Evolutionary conservation across 129 eudicot genomes (phyloP), one percentile per base, ranked within the genome.

Genomic region (Arctium lappa): DNA sequence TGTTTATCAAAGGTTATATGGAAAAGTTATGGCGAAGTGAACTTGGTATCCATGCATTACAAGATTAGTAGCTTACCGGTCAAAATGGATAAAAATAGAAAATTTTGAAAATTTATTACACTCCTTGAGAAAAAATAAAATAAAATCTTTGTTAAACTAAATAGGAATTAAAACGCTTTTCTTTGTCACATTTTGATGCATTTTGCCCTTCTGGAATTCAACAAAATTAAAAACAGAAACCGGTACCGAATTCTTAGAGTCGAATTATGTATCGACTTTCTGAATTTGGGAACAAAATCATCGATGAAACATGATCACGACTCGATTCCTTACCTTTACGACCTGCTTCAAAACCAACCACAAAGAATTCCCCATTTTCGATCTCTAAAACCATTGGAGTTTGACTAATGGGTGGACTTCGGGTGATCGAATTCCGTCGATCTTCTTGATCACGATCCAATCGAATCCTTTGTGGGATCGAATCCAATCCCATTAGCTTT

Each of bases 401-500:
- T 74, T 90, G 88, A 70, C 82, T 27, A 15, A 9, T 27, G 29
- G 66, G 44, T 71, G 53, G 78, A 27, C 74, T 78, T 71, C 12
- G 34, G 30, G 79, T 30, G 74, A 83, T 70, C 13, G 81, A 80
- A 78, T 50, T 77, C 1, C 63, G 46, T 8, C 77, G 62, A 82
- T 46, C 72, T 15, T 77, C 13, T 76, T 71, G 78, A 56, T 29
- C 38, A 72, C 79, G 71, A 56, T 72, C 83, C 33, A 71, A 72
- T 29, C 53, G 10, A 31, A 71, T 65, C 50, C 79, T 44, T 84
- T 78, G 86, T 1, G 96, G 94, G 85, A 86, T 74, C 3, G 91
- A 88, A 69, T 93, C 96, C 77, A 91, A 87, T 9, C 96, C 98
- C 94, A 93, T 93, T 50, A 93, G 87, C 84, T 82, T 93, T 3